Evolutionary conservation across 2,329 filamentous ascomycete species (phyloP).

Genomic region (Setomelanomma holmii): DNA sequence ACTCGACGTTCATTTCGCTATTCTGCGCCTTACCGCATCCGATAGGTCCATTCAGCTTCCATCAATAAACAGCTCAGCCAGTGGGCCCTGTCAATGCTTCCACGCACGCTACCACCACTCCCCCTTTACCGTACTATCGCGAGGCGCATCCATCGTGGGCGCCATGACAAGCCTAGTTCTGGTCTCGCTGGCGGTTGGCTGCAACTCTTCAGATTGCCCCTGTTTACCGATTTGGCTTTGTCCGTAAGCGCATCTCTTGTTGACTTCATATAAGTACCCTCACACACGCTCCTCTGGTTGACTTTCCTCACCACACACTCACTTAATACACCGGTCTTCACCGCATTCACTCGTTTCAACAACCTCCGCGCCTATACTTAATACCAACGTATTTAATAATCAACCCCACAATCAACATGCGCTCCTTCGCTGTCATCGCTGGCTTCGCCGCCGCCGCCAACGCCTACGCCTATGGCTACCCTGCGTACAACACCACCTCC

Average conservation of each 20-base stretch:
- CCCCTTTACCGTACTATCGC: conserved; percentile 44
- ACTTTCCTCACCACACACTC: conserved; percentile 48
- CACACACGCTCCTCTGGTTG: conserved; percentile 16
- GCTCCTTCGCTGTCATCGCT: conserved; percentile 44
- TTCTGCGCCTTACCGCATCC: conserved; percentile 20
- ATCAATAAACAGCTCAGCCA: conserved; percentile 42
- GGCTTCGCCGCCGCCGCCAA: conserved; percentile 38
- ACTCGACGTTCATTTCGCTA: conserved; percentile 48
- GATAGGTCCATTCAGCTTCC: conserved; percentile 29
- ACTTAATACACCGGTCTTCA: conserved; percentile 47
- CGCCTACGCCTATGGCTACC: conserved; percentile 20
- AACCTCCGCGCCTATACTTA: conserved; percentile 39
- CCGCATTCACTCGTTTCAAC: conserved; percentile 52
- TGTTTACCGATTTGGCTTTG: conserved; percentile 23
- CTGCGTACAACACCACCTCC: conserved; percentile 29
- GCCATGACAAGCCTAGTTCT: conserved; percentile 36
- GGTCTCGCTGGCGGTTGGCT: conserved; percentile 32
- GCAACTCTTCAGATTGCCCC: conserved; percentile 35
- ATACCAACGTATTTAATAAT: conserved; percentile 46
- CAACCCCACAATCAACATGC: conserved; percentile 48
- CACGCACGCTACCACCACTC: conserved; percentile 23
- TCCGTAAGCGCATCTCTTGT: conserved; percentile 33
- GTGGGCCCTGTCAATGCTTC: conserved; percentile 30
- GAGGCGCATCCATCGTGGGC: conserved; percentile 29
- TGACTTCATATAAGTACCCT: conserved; percentile 44